Conservation (phyloP, 2,329 filamentous ascomycete species). For the Aspergillus chevalieri region DNA sequence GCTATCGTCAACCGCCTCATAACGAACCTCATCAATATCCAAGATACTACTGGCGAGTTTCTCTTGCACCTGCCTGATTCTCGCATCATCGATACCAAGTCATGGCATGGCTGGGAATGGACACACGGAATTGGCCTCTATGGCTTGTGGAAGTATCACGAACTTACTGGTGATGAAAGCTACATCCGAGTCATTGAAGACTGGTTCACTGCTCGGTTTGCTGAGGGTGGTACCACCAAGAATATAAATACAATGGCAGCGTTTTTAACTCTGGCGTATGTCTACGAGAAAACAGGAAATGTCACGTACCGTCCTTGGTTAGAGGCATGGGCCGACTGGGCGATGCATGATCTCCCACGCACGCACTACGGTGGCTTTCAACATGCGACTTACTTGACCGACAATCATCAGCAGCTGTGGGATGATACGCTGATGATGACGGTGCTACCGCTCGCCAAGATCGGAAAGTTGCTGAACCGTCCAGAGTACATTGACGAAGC, state of each 20-base stretch:
- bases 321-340: slow-evolving; percentile 77
- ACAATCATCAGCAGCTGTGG: slow-evolving; percentile 72
- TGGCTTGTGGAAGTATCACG: slow-evolving; percentile 76
- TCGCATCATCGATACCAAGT: slow-evolving; percentile 74
- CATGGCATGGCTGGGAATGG: slow-evolving; percentile 72
- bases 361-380: slow-evolving; percentile 69
- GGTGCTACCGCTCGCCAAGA: slow-evolving; percentile 72
- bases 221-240: slow-evolving; percentile 67
- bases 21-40: slow-evolving; percentile 69
- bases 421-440: slow-evolving; percentile 88
- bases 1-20: slow-evolving; percentile 61
- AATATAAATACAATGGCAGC: slow-evolving; percentile 83
- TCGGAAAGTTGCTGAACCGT: slow-evolving; percentile 62
- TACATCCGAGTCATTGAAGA: slow-evolving; percentile 62
- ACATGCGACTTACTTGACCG: slow-evolving; percentile 65
- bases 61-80: slow-evolving; percentile 65
- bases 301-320: slow-evolving; percentile 68
- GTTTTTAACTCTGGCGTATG: slow-evolving; percentile 66
- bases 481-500: slow-evolving; percentile 72
- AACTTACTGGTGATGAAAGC: slow-evolving; percentile 57
- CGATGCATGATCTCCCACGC: slow-evolving; percentile 66
- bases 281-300: slow-evolving; percentile 70
- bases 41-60: slow-evolving; percentile 68
- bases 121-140: slow-evolving; percentile 75
- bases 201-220: slow-evolving; percentile 67